Evolutionary conservation across 129 eudicot species (phyloP), one percentile per base, ranked within the genome.

Genomic region (Mikania micrantha): DNA sequence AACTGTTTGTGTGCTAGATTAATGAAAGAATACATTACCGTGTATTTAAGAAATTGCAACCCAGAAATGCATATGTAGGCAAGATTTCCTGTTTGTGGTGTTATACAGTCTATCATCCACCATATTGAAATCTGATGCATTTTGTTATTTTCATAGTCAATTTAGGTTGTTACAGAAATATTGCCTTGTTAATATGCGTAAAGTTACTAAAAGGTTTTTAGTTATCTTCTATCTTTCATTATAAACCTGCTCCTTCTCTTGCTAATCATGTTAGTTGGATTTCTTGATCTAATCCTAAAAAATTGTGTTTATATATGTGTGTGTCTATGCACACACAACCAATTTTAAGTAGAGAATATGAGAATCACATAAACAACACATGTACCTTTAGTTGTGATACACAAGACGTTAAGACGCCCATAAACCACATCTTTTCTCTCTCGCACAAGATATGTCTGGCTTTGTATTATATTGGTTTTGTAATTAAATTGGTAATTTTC

Each of bases 161-260:
- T 21, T 19, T 8, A 20, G 44, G 47, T 21, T 64, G 15, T 8
- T 52, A 50, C 3, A 68, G 32, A n/a, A 17, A 31, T 31, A 48
- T 59, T 71, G 22, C 25, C 67, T 41, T 59, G 35, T 71, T 27
- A 42, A 38, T 24, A 16, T 49, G 40, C 53, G 60, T 49, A 32
- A 35, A 39, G 62, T 32, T 28, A 34, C 25, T 32, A 7, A 10
- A 25, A 44, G 49, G 16, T 34, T 19, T 36, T 48, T 20, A 48
- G 67, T 57, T 42, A 29, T 40, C 21, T 19, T 70, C 17, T 12
- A 69, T 28, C 42, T 24, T 60, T 38, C 36, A 2, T 57, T 57
- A 34, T 32, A 11, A 34, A 13, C 32, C 27, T 2, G 24, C 48
- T n/a, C 13, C 21, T 9, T 3, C 38, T 0, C 4, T 54, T 38